Conservation (phyloP, 805 yeast species). For the Saccharomycopsis microspora region DNA sequence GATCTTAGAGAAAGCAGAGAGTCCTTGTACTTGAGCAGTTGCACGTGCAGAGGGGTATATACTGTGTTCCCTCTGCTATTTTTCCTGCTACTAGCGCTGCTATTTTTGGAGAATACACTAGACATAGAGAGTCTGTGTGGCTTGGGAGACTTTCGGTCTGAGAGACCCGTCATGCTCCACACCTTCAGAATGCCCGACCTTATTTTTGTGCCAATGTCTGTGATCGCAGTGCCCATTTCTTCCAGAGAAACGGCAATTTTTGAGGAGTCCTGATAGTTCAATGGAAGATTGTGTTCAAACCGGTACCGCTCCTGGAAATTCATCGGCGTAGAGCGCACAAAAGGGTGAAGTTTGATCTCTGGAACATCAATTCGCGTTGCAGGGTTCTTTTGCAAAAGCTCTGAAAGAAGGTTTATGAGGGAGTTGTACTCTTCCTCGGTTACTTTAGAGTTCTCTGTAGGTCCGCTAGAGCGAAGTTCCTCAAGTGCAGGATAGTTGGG, state of each 20-base stretch:
- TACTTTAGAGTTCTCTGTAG: slow-evolving; percentile 23
- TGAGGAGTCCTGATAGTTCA: not conserved
- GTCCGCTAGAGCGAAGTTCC: slow-evolving; percentile 19
- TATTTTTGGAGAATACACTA: slow-evolving; percentile 3
- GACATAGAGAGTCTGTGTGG: slow-evolving; percentile 2
- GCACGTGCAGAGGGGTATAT: slow-evolving; percentile 11
- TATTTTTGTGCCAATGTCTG: slow-evolving; percentile 62
- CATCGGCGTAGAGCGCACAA: slow-evolving; percentile 36
- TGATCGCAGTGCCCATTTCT: slow-evolving; percentile 67
- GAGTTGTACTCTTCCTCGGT: slow-evolving; percentile 30
- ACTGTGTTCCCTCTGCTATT: not conserved
- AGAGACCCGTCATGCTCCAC: slow-evolving; percentile 14
- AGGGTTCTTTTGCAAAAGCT: slow-evolving; percentile 63
- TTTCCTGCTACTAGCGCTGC: not conserved
- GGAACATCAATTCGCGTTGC: slow-evolving; percentile 51
- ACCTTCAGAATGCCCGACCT: slow-evolving; percentile 39
- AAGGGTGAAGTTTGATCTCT: slow-evolving; percentile 70
- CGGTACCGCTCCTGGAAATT: slow-evolving; percentile 18
- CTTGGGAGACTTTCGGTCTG: not conserved
- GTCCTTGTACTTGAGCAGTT: slow-evolving; percentile 4
- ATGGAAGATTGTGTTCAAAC: slow-evolving; percentile 19
- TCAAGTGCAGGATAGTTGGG: slow-evolving; percentile 54
- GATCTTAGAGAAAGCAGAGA: slow-evolving; percentile 7
- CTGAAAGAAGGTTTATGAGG: slow-evolving; percentile 44
- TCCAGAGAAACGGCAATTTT: slow-evolving; percentile 51